These are phyloP conservation scores for Malassezia psittaci DNA, from an alignment of 1,284 basidiomycete species.

Conservation along the genomic window DNA sequence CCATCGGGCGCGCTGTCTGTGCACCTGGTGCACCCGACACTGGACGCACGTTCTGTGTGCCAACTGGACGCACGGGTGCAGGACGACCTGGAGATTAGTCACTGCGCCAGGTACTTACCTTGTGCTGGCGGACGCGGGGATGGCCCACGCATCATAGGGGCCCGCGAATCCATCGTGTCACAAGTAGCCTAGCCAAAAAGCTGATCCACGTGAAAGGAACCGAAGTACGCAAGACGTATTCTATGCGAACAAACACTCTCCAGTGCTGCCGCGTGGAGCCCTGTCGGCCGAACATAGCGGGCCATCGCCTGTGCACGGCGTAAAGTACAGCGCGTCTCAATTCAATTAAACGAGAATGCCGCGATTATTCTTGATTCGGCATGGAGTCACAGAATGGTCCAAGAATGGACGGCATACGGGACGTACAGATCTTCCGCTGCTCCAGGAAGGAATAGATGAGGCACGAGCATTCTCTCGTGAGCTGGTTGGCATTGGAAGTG, in stretches of 20 bases:
- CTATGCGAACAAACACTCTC: background rate
- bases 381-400: slow-evolving; percentile 46
- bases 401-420: slow-evolving; percentile 44
- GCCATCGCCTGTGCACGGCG: no score
- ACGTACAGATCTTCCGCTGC: slow-evolving; percentile 38
- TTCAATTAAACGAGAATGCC: slow-evolving; percentile 14
- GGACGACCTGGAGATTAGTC: background rate
- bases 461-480: slow-evolving; percentile 31
- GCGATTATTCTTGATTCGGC: slow-evolving; percentile 39
- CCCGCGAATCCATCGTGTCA: slow-evolving; percentile 13
- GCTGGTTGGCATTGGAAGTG: slow-evolving; percentile 30
- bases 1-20: background rate
- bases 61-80: background rate
- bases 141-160: slow-evolving; percentile 13
- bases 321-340: no score
- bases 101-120: background rate
- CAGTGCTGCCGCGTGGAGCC: background rate
- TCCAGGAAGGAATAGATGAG: slow-evolving; percentile 34
- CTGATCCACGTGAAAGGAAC: background rate
- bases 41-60: background rate
- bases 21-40: background rate
- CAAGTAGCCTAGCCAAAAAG: background rate
- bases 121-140: slow-evolving; percentile 13
- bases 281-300: background rate
- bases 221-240: background rate